Base-by-base conservation (phyloP, 139 green algal species). In the Edaphochlamys debaryana region DNA sequence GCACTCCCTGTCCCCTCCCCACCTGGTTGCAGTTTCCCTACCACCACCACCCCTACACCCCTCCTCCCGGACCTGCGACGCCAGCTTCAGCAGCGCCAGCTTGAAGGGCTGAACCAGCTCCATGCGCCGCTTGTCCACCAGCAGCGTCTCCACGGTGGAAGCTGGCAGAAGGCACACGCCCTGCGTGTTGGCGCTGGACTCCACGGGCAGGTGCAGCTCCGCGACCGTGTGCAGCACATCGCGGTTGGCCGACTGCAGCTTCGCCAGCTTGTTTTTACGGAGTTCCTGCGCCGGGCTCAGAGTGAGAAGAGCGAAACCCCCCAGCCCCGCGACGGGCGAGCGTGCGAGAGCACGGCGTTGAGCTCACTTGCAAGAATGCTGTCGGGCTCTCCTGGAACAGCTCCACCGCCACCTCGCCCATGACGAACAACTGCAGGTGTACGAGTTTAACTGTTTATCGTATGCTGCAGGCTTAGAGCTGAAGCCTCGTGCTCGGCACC, bases 51-150 rank as follows among this genome's bases (percentile, higher is more conserved):
- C 30, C 30, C 4, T 22, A 30, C 30, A 4, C 60, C 30, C 27
- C 37, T 4, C 38, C 42, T 36, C 67, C 67, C 45, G 41, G 30
- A 91, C 90, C 87, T 94, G 92, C 4, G 93, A 96, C 1, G 87
- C 82, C 32, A 97, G 90, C 88, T 96, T 96, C 23, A 97, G 89
- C 76, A 96, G 82, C 25, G 93, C 94, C 36, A 96, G 88, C 74
- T 92, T 93, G 84, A 97, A 96, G 30, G 94, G 93, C 80, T 95
- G 91, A 40, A 97, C 80, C 37, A 95, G 88, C 62, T 94, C 92
- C 64, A 91, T 69, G 32, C 88, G 78, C 25, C 92, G 79, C 34
- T 89, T 91, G 71, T 96, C 92, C 4, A 91, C 37, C 60, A 97
- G 84, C 52, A 97, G 82, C 29, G 48, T 50, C 85, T 95, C 91